Base-by-base conservation (phyloP, 108 stramenopile species). In the Fragilaria radians region DNA sequence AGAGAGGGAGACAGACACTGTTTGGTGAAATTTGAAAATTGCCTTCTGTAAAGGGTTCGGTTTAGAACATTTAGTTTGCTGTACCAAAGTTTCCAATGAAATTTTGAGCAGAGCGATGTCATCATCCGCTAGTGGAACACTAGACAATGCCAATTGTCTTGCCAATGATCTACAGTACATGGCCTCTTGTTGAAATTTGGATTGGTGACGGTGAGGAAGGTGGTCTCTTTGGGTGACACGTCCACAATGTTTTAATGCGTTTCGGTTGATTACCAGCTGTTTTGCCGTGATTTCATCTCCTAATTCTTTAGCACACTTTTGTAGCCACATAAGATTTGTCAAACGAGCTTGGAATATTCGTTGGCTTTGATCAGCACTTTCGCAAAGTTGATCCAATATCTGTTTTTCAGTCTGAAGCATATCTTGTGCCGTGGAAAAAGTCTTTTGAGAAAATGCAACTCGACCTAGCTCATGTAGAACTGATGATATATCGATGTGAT, bases 261-360 rank as follows among this genome's bases (percentile, higher is more conserved):
- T 46, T 54, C 65, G 68, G 62, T 74, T 69, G 47, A 48, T 63
- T 57, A 51, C 63, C 33, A 68, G 56, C 9, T 42, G 24, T 17
- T 29, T 42, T 4, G 66, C 70, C 27, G 57, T 36, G 21, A 52
- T 54, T 18, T 81, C 80, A 27, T 79, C 69, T 22, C 76, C 78
- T 30, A 79, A 32, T 45, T 64, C 69, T 27, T 79, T 76, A 1
- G 78, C 78, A 55, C 83, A 85, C 54, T 85, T 81, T 17, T 61
- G 47, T 17, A 85, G 68, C 83, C 83, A 85, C 0, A 80, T 81
- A 24, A 85, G 50, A 62, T 81, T 81, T 19, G 83, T 85, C 33
- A 84, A 53, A 9, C 74, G 57, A 2, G 74, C 72, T 50, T 83
- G 78, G 34, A 57, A 62, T 7, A 83, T 53, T 34, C 78, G 58